Conservation (phyloP, 805 yeast species). For the Nakazawaea holstii region DNA sequence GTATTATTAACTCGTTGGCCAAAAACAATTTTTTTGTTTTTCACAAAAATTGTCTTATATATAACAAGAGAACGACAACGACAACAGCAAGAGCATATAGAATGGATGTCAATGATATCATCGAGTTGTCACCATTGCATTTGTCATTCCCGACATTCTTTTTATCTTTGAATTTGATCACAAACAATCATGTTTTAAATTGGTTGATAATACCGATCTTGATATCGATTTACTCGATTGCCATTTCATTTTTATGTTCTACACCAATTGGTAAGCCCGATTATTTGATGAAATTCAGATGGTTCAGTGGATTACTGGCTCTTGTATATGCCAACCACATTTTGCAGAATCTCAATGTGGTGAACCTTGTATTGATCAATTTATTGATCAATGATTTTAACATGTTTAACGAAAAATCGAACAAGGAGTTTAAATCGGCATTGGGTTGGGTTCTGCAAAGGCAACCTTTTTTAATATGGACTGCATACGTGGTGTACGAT, state of each 20-base stretch:
- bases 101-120: constrained; percentile 12
- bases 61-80: too few relatives aligned
- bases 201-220: not conserved
- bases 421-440: constrained; percentile 12
- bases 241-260: not conserved
- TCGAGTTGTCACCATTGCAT: constrained; percentile 27
- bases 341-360: constrained; percentile 17
- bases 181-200: not conserved
- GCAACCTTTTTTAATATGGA: constrained; percentile 17
- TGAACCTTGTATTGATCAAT: constrained; percentile 19
- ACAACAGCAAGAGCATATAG: too few relatives aligned
- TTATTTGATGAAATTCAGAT: not conserved
- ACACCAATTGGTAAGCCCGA: not conserved
- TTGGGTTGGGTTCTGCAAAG: constrained; percentile 8
- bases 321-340: constrained; percentile 15
- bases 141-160: constrained; percentile 27
- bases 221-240: constrained; percentile 3
- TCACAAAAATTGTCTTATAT: too few relatives aligned
- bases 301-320: not conserved
- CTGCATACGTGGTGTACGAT: constrained; percentile 14
- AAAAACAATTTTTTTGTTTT: not conserved
- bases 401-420: constrained; percentile 17
- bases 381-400: constrained; percentile 16
- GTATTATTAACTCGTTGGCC: not conserved
- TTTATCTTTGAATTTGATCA: constrained; percentile 23